Percentiles rank a stretch among this genome's conserved stretches.
Conservation (phyloP, 352 stramenopile species). For the Thalassiosira oceanica region DNA sequence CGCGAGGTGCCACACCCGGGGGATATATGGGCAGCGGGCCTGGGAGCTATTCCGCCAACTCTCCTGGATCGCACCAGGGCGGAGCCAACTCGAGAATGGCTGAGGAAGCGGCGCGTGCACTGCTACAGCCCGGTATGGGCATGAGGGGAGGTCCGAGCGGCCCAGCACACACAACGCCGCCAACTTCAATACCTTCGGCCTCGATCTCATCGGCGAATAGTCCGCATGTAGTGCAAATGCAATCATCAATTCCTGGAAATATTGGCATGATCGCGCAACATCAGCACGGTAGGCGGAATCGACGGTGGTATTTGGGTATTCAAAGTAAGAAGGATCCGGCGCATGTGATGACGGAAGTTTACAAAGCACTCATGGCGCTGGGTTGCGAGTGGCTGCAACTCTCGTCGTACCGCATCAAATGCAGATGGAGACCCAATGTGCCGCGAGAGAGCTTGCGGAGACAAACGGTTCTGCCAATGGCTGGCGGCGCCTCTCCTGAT, state of each 20-base stretch:
- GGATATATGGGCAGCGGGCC: slow-evolving; percentile 28
- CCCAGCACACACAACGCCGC: slow-evolving; percentile 22
- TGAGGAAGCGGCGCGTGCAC: slow-evolving; percentile 66
- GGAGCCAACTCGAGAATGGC: slow-evolving; percentile 60
- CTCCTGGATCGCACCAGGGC: slow-evolving; percentile 41
- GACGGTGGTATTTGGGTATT: slow-evolving; percentile 98
- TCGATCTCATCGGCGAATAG: slow-evolving; percentile 28
- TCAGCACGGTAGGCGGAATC: slow-evolving; percentile 76
- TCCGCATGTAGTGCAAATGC: slow-evolving; percentile 75
- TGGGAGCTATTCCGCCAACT: slow-evolving; percentile 48
- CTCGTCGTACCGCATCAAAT: slow-evolving; percentile 96
- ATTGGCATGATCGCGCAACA: slow-evolving; percentile 82
- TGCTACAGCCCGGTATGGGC: slow-evolving; percentile 55
- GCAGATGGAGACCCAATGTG: slow-evolving; percentile 90
- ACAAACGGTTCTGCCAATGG: slow-evolving; percentile 40
- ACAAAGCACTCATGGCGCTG: slow-evolving; percentile 95
- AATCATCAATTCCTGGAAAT: slow-evolving; percentile 80
- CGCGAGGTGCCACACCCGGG: slow-evolving; percentile 65
- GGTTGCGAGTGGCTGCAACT: slow-evolving; percentile 96
- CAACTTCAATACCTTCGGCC: slow-evolving; percentile 30
- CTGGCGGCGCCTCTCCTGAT: slow-evolving; percentile 54
- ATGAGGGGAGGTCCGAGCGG: slow-evolving; percentile 14
- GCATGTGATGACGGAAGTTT: slow-evolving; percentile 99
- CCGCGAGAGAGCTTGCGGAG: slow-evolving; percentile 33
- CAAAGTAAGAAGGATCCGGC: slow-evolving; percentile 99